Evolutionary conservation across 192 early-diverging fungal species (phyloP), one percentile per base, ranked within the genome.

Genomic region (Haplosporangium gracile): DNA sequence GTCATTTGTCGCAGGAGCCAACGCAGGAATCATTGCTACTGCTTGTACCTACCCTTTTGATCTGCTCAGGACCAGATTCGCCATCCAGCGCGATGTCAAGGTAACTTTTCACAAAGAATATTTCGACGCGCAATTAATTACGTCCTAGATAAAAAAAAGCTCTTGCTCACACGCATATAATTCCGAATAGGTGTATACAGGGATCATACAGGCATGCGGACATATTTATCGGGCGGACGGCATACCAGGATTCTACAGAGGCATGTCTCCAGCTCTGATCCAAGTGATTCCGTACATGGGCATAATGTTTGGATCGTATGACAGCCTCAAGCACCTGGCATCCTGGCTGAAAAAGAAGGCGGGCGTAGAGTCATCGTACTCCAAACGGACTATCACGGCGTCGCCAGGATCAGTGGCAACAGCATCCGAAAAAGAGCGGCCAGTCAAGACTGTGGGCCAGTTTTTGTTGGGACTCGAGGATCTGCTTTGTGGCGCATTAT

Each of bases 271-370:
- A 8, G 92, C 97, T 0, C 85, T 96, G 36, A 84, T 96, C 26
- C 96, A 97, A 88, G 97, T 99, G 32, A 94, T 97, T 88, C 98
- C 98, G 13, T 97, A 97, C 70, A 98, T 98, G 96, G 97, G 97
- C 15, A 89, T 98, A 7, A 91, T 97, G 80, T 99, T 99, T 92
- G 92, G 93, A 57, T 93, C 91, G 53, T 95, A 97, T 84, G 93
- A 95, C 63, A 80, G 79, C 11, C 83, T 96, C 76, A 93, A 91
- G 34, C 70, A 81, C 81, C 2, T 76, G 60, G 73, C 91, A 90
- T 74, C 75, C 73, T 82, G 72, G 78, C 32, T 91, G 36, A 88
- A 75, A 47, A 24, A 57, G 13, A 87, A 57, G 47, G 70, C 39
- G 11, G 57, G 55, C 2, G 24, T 55, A 68, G 49, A 78, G 53